phyloP scores from a whole-genome alignment of 2,329 filamentous ascomycete genomes.

The Xylaria sp. region DNA sequence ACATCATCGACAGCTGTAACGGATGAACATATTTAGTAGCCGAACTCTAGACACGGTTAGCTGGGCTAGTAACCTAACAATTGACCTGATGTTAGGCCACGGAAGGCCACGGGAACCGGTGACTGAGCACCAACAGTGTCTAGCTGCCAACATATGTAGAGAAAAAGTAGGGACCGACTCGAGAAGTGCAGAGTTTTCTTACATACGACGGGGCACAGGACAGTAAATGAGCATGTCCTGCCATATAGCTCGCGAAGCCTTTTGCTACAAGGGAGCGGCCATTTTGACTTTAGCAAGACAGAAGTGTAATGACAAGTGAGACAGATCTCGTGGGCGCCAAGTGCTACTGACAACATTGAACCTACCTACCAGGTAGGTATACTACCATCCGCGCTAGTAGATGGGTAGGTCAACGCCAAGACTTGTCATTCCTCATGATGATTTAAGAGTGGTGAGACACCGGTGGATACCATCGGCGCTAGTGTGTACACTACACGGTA shows the following conservation, averaged over 20 bases:
- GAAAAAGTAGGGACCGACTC: neutral
- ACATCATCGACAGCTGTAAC: constrained; percentile 1
- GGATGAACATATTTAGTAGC: neutral
- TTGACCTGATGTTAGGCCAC: neutral
- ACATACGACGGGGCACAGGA: neutral
- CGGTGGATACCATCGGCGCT: constrained; percentile 8
- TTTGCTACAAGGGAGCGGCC: neutral
- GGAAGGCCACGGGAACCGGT: neutral
- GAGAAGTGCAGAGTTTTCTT: neutral
- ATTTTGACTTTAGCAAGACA: neutral
- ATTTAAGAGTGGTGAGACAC: constrained; percentile 13
- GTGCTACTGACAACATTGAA: neutral
- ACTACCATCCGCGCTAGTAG: neutral
- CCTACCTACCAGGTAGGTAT: neutral
- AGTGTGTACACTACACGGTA: neutral
- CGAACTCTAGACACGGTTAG: neutral
- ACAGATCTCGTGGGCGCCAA: neutral
- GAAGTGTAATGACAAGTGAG: constrained; percentile 1
- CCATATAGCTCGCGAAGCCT: constrained; percentile 1
- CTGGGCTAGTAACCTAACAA: neutral
- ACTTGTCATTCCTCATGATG: constrained; percentile 10
- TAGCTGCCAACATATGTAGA: neutral
- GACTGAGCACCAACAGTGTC: neutral
- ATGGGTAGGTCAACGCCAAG: constrained; percentile 5
- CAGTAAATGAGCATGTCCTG: neutral